Conservation (phyloP, 768 basidiomycete species). For the Leccinum variicolor region DNA sequence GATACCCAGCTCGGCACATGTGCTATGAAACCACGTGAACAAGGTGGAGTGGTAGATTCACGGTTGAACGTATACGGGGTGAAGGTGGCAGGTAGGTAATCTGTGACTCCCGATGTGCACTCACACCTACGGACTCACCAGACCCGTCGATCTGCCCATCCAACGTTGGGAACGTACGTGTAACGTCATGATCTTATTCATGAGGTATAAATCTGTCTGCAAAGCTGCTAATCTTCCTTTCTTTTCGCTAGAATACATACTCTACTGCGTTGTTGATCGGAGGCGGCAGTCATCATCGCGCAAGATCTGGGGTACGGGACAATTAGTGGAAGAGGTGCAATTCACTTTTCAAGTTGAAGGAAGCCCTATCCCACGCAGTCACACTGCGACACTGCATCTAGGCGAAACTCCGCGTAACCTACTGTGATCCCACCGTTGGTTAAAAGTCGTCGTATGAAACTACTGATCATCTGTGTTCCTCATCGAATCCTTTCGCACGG, state of each 20-base stretch:
- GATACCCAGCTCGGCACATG: conserved; percentile 14
- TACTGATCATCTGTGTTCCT: too few species aligned
- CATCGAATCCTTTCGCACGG: too few species aligned
- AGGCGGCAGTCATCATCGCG: conserved; percentile 53
- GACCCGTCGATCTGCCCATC: conserved; percentile 38
- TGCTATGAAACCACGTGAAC: conserved; percentile 50
- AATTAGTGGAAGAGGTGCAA: neutral
- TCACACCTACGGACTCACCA: neutral
- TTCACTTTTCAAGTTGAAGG: too few species aligned
- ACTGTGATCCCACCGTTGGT: too few species aligned
- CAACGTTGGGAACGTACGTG: conserved; percentile 24
- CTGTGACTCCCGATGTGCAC: neutral
- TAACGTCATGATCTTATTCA: neutral
- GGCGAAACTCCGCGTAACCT: too few species aligned
- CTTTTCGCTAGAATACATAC: conserved; percentile 35
- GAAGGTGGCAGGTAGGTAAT: conserved; percentile 13
- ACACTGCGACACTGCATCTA: too few species aligned
- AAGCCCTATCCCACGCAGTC: too few species aligned
- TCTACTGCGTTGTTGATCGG: conserved; percentile 46
- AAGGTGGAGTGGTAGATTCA: conserved; percentile 10
- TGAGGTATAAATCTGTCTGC: too few species aligned
- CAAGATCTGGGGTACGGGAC: conserved; percentile 37
- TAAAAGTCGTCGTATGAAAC: too few species aligned
- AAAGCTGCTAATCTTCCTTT: neutral
- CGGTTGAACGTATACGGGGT: conserved; percentile 15